phyloP scores from a whole-genome alignment of 148 eudicot species.

The Diospyros lotus region DNA sequence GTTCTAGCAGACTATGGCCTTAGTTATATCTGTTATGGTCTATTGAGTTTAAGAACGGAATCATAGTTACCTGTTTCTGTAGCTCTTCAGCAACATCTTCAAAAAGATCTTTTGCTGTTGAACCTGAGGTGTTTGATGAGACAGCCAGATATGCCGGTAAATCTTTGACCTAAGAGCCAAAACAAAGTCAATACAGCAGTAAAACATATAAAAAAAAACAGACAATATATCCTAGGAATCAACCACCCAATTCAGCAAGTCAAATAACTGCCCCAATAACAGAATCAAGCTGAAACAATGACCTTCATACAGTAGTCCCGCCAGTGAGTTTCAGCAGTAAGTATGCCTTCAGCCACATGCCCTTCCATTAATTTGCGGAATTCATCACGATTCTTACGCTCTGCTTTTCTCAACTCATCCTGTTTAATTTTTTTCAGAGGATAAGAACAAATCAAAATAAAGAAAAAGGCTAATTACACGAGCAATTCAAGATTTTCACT shows the following conservation, averaged over 20 bases:
- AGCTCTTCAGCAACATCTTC: slow-evolving; percentile 93
- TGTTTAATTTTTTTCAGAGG: slow-evolving; percentile 19
- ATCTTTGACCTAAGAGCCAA: slow-evolving; percentile 70
- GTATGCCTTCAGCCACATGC: slow-evolving; percentile 69
- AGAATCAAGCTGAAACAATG: slow-evolving; percentile 9
- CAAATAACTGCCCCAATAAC: not conserved
- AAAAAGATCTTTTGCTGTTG: slow-evolving; percentile 86
- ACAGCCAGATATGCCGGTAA: slow-evolving; percentile 76
- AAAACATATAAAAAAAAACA: slow-evolving; percentile 6
- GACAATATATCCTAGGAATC: not conserved
- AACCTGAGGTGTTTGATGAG: slow-evolving; percentile 81
- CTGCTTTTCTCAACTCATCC: slow-evolving; percentile 87
- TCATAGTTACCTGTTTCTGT: slow-evolving; percentile 58
- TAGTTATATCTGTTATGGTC: not conserved
- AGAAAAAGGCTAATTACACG: slow-evolving; percentile 1
- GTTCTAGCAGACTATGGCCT: not conserved
- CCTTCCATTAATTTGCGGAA: slow-evolving; percentile 92
- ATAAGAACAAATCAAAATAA: not conserved
- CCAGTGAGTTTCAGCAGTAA: slow-evolving; percentile 67
- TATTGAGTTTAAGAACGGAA: not conserved
- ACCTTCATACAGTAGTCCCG: slow-evolving; percentile 89
- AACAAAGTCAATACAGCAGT: slow-evolving; percentile 8
- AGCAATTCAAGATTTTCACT: not conserved
- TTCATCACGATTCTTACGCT: slow-evolving; percentile 93
- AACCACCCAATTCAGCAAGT: slow-evolving; percentile 4